phyloP scores from a whole-genome alignment of 306 rosid species.

The Malus fusca region DNA sequence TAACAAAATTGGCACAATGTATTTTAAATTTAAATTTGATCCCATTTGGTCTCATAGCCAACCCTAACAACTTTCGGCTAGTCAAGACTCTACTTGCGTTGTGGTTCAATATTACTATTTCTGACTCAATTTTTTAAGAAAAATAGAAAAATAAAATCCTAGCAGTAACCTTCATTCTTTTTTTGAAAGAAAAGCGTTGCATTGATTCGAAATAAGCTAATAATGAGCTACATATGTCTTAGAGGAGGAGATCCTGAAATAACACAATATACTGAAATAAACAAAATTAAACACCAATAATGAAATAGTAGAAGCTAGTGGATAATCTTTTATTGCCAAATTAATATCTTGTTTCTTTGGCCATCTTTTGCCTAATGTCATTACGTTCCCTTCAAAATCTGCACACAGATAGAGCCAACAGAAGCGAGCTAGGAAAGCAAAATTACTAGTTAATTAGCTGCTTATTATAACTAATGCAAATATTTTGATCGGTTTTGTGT shows the following conservation, averaged over 20 bases:
- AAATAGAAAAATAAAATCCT: background rate
- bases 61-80: background rate
- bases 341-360: background rate
- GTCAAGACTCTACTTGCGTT: background rate
- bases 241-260: background rate
- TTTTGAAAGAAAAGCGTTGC: too few relatives aligned
- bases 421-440: background rate
- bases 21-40: background rate
- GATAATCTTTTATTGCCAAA: background rate
- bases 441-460: too few relatives aligned
- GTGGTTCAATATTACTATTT: background rate
- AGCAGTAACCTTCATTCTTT: background rate
- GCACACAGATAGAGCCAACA: background rate
- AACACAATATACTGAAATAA: background rate
- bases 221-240: too few relatives aligned
- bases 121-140: background rate
- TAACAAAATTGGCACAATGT: background rate
- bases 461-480: too few relatives aligned
- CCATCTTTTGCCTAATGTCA: constrained; percentile 6
- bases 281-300: background rate
- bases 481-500: background rate
- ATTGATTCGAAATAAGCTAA: too few relatives aligned
- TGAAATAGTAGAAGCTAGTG: background rate
- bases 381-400: background rate
- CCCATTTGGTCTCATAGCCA: background rate